Base-by-base conservation (phyloP, 306 rosid genomes). In the Glycyrrhiza uralensis region DNA sequence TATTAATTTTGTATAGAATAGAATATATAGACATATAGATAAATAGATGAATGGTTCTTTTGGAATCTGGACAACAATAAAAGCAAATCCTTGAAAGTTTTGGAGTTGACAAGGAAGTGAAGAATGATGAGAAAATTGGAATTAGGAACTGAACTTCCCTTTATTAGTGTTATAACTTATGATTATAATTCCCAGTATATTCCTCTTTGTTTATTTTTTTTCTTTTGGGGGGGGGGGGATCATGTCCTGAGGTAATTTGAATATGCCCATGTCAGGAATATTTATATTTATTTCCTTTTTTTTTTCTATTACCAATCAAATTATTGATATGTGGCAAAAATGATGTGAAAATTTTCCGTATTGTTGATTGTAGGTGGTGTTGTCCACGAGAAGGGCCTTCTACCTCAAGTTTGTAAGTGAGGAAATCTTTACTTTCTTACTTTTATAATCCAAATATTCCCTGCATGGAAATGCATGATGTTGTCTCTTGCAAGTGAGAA, bases 331-430 rank as follows among this genome's bases (percentile, higher is more conserved):
- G 10, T 78, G 38, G n/a, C 54, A 12, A 10, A 24, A 11, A 11
- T 62, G 6, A 60, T 49, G n/a, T 29, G 22, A 10, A 67, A 32
- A 6, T 1, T 59, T 66, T 62, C 69, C 35, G 57, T 59, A 67
- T 49, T 80, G 76, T 33, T 62, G 46, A 11, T 45, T 80, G 66
- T 88, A 92, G 98, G 98, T 22, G 98, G 96, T 32, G 71, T 88
- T 65, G 98, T 92, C 64, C 98, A 92, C 74, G 96, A 90, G 85
- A 92, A 90, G 81, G 98, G 98, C 33, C 96, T 92, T 76, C 79
- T 92, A 23, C 84, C 98, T 30, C 98, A 92, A 82, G 72, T 59
- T 60, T 78, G 98, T 92, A 82, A 90, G 96, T 85, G 57, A 47
- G 59, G 50, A 78, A 58, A 14, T 26, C 52, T 22, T n/a, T 35